phyloP scores from a whole-genome alignment of 768 basidiomycete genomes.

The Artomyces pyxidatus region DNA sequence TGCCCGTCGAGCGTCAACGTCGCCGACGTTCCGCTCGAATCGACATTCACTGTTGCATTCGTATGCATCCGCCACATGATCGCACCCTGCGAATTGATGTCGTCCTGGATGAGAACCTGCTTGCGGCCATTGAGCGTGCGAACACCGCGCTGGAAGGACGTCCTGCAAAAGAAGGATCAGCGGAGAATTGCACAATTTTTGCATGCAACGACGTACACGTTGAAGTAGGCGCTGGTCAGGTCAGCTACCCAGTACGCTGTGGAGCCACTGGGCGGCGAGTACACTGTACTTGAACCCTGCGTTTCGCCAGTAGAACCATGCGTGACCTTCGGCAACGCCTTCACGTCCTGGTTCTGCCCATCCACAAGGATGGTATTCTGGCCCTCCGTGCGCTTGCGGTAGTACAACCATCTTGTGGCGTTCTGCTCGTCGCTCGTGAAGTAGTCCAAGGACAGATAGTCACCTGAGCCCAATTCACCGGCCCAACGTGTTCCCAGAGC shows the following conservation, averaged over 20 bases:
- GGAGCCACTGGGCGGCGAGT: constrained; percentile 50
- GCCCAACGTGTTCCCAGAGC: constrained; percentile 91
- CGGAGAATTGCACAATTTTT: constrained; percentile 8
- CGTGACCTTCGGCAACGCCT: constrained; percentile 49
- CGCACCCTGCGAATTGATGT: constrained; percentile 51
- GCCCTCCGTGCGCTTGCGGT: constrained; percentile 94
- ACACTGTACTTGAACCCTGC: constrained; percentile 84
- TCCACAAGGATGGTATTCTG: constrained; percentile 89
- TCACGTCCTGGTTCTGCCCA: constrained; percentile 73
- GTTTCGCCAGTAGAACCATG: constrained; percentile 42
- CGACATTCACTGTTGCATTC: constrained; percentile 73
- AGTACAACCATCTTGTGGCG: constrained; percentile 80
- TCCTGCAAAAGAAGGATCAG: constrained; percentile 27
- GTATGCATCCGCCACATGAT: constrained; percentile 95
- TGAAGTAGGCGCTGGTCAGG: constrained; percentile 67
- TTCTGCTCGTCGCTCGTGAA: constrained; percentile 69
- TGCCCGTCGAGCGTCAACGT: constrained; percentile 66
- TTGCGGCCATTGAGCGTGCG: constrained; percentile 74
- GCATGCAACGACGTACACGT: constrained; percentile 42
- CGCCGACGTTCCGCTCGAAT: constrained; percentile 52
- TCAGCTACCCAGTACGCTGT: constrained; percentile 80
- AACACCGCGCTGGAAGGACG: constrained; percentile 76
- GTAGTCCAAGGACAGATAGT: constrained; percentile 74
- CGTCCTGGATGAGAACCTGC: constrained; percentile 92
- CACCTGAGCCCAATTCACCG: constrained; percentile 85